These are phyloP conservation scores for Fusarium neocosmosporiellum DNA, from an alignment of 2,329 filamentous ascomycete genomes.

Conservation along the genomic window DNA sequence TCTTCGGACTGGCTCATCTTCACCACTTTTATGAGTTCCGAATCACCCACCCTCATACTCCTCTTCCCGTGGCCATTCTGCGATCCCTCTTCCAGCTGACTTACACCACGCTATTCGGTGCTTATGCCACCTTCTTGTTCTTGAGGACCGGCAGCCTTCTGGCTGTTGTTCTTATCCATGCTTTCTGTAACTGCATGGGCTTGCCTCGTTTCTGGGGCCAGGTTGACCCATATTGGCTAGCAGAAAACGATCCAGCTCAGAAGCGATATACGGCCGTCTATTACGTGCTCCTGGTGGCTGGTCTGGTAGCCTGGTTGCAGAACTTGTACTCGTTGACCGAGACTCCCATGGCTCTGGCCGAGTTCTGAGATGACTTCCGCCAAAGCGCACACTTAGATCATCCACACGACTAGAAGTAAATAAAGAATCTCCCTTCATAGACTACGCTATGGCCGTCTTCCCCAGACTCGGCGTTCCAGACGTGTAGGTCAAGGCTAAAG, in stretches of 20 bases:
- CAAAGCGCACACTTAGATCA: neutral
- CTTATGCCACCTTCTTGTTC: slow-evolving; percentile 91
- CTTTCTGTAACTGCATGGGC: slow-evolving; percentile 93
- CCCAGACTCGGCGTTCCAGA: neutral
- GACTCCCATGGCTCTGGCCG: slow-evolving; percentile 46
- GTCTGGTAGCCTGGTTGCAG: slow-evolving; percentile 77
- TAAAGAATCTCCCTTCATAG: slow-evolving; percentile 16
- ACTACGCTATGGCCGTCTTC: slow-evolving; percentile 1
- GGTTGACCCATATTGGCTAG: slow-evolving; percentile 66
- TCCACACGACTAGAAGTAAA: neutral
- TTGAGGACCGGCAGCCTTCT: slow-evolving; percentile 85
- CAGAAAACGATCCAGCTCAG: slow-evolving; percentile 28
- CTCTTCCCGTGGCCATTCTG: slow-evolving; percentile 70
- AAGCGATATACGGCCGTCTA: slow-evolving; percentile 79
- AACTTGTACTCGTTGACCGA: slow-evolving; percentile 79
- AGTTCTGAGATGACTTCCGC: slow-evolving; percentile 40
- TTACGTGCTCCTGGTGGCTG: slow-evolving; percentile 79
- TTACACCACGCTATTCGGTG: slow-evolving; percentile 94
- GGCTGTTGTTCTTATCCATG: slow-evolving; percentile 80
- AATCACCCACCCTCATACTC: slow-evolving; percentile 78
- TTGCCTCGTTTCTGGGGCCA: slow-evolving; percentile 87
- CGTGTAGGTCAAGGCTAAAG: slow-evolving; percentile 6
- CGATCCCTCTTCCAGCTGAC: slow-evolving; percentile 85
- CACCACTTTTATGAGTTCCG: slow-evolving; percentile 98
- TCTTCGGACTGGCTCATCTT: slow-evolving; percentile 93